Percentiles rank a stretch among this genome's conserved stretches.
phyloP scores from a whole-genome alignment of 75 land plant genomes.

The Pinus taeda region DNA sequence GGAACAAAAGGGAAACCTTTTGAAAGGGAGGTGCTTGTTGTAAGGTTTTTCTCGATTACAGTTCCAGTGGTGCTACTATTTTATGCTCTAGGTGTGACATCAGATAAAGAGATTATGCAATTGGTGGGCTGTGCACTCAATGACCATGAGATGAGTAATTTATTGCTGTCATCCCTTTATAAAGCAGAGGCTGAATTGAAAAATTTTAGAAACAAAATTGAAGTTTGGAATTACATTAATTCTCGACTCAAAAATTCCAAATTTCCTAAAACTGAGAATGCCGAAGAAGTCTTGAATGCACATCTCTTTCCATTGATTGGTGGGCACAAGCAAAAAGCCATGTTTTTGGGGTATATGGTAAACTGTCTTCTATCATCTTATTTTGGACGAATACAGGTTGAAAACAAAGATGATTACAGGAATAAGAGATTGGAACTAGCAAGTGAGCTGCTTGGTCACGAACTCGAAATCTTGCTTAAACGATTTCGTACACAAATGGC shows the following conservation, averaged over 20 bases:
- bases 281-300: constrained; percentile 30
- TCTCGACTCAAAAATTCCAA: constrained; percentile 15
- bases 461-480: no score
- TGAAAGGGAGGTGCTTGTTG: constrained; percentile 26
- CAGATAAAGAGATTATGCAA: constrained; percentile 69
- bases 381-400: no score
- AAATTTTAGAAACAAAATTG: constrained; percentile 27
- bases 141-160: constrained; percentile 36
- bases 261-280: constrained; percentile 39
- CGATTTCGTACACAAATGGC: no score
- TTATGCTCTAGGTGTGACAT: constrained; percentile 72
- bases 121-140: constrained; percentile 37
- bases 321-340: constrained; percentile 45
- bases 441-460: no score
- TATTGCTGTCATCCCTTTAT: constrained; percentile 55
- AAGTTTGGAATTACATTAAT: constrained; percentile 23
- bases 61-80: constrained; percentile 11
- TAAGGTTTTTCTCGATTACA: constrained; percentile 27
- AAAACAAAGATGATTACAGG: no score
- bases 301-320: constrained; percentile 51
- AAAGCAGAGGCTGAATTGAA: constrained; percentile 47
- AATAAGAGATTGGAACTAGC: no score
- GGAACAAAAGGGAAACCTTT: no score
- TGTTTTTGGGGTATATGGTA: constrained; percentile 80
- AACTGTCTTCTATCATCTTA: constrained; percentile 58